These are phyloP conservation scores for Amanita rubescens DNA, from an alignment of 768 basidiomycete genomes.

Conservation along the genomic window DNA sequence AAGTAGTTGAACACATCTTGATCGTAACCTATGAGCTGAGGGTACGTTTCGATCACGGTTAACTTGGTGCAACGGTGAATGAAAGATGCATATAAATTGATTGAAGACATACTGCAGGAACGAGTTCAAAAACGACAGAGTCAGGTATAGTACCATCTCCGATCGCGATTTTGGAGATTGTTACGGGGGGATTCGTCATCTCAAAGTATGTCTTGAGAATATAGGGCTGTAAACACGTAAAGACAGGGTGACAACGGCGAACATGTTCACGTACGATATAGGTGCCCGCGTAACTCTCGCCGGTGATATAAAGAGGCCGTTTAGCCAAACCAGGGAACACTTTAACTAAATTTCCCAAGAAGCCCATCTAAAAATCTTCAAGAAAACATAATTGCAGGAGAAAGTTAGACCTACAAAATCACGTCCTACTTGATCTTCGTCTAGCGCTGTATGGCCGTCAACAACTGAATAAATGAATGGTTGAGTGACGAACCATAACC, in stretches of 20 bases:
- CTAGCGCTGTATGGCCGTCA: slow-evolving; percentile 29
- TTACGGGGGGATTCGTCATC: slow-evolving; percentile 56
- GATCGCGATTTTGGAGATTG: slow-evolving; percentile 59
- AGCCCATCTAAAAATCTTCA: slow-evolving; percentile 47
- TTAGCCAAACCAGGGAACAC: slow-evolving; percentile 64
- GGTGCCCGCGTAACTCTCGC: slow-evolving; percentile 71
- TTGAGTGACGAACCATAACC: slow-evolving; percentile 42
- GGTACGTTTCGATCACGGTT: slow-evolving; percentile 60
- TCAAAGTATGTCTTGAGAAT: slow-evolving; percentile 68
- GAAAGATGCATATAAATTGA: background rate
- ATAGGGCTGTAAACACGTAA: slow-evolving; percentile 45
- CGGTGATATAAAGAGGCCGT: slow-evolving; percentile 61
- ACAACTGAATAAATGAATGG: background rate
- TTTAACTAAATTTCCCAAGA: slow-evolving; percentile 62
- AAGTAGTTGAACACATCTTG: slow-evolving; percentile 60
- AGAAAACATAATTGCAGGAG: background rate
- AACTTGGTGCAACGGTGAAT: slow-evolving; percentile 28
- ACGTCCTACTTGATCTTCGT: slow-evolving; percentile 59
- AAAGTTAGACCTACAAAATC: slow-evolving; percentile 37
- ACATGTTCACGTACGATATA: slow-evolving; percentile 46
- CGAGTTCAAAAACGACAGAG: slow-evolving; percentile 39
- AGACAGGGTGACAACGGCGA: background rate
- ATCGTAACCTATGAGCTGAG: slow-evolving; percentile 71
- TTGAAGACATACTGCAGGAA: slow-evolving; percentile 43
- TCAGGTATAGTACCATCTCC: slow-evolving; percentile 59